phyloP scores from a whole-genome alignment of 495 filamentous ascomycete genomes.

The Immersiella caudata region DNA sequence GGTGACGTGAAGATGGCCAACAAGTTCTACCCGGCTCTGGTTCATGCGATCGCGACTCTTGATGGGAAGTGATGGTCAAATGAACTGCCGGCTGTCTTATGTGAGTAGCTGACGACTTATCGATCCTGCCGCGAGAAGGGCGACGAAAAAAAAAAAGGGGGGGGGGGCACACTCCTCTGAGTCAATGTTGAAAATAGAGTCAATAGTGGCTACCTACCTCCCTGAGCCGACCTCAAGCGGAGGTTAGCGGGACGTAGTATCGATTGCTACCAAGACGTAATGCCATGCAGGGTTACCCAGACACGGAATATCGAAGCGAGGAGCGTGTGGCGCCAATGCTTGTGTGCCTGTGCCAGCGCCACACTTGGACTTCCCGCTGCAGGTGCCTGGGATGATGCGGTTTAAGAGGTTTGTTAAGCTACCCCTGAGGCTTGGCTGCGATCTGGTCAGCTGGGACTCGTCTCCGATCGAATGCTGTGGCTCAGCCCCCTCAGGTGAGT shows the following conservation, averaged over 20 bases:
- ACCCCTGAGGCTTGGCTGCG: not conserved
- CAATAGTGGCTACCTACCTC: constrained; percentile 2
- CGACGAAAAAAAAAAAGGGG: not conserved
- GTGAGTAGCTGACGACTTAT: not conserved
- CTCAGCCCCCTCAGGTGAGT: not conserved
- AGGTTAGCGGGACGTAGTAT: not conserved
- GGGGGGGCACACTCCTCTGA: not conserved
- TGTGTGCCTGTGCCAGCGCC: not conserved
- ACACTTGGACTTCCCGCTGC: no score
- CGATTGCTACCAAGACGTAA: constrained; percentile 5
- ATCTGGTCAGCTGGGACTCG: not conserved
- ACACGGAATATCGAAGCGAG: not conserved
- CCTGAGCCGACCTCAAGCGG: not conserved
- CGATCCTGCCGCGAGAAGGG: not conserved
- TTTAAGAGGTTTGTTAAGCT: not conserved
- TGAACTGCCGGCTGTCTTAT: not conserved
- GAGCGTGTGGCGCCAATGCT: not conserved
- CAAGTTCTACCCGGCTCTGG: constrained; percentile 48
- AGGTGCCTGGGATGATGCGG: no score
- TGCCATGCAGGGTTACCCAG: constrained; percentile 1
- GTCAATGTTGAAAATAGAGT: constrained; percentile 9
- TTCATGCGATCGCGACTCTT: constrained; percentile 37
- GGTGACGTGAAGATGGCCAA: constrained; percentile 52
- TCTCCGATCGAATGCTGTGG: not conserved
- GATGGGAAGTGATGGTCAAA: not conserved